Percentiles rank a stretch among this genome's conserved stretches.
These are phyloP conservation scores for Ilyonectria sp. DNA, from an alignment of 2,329 filamentous ascomycete species.

Conservation along the genomic window DNA sequence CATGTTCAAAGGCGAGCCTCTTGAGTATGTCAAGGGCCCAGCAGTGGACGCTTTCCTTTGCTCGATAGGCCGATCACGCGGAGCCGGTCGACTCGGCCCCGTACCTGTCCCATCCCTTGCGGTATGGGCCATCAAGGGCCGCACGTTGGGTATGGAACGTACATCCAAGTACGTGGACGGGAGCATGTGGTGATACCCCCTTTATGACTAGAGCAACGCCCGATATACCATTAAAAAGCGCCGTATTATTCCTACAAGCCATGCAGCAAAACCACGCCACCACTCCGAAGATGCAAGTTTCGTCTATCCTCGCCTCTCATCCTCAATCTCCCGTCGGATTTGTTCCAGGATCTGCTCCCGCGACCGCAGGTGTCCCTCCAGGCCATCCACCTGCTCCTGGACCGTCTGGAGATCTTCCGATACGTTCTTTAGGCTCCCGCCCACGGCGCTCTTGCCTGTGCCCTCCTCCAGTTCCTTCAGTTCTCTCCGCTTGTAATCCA, in stretches of 20 bases:
- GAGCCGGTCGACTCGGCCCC: conserved; percentile 63
- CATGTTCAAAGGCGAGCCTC: conserved; percentile 60
- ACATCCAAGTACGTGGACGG: conserved; percentile 64
- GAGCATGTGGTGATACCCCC: conserved; percentile 58
- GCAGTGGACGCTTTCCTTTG: conserved; percentile 66
- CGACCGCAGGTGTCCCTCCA: conserved; percentile 85
- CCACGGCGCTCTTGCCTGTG: conserved; percentile 76
- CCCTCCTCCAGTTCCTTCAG: conserved; percentile 83
- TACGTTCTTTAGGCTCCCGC: conserved; percentile 82
- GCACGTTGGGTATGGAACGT: conserved; percentile 63
- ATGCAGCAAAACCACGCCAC: conserved; percentile 33
- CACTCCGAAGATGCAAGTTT: conserved; percentile 27
- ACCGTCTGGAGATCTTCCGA: conserved; percentile 90
- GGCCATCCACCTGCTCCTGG: conserved; percentile 92
- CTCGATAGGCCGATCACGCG: conserved; percentile 64
- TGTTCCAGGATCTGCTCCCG: conserved; percentile 83
- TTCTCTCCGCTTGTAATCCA: conserved; percentile 93
- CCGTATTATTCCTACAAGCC: conserved; percentile 47
- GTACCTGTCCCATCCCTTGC: conserved; percentile 66
- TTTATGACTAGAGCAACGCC: conserved; percentile 38
- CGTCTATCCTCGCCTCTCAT: conserved; percentile 77
- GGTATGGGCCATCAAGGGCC: conserved; percentile 67
- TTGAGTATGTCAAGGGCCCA: conserved; percentile 61
- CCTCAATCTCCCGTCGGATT: conserved; percentile 86
- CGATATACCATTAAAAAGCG: conserved; percentile 47